Base-by-base conservation (phyloP, 2,329 filamentous ascomycete genomes). In the Pseudogymnoascus sp. region DNA sequence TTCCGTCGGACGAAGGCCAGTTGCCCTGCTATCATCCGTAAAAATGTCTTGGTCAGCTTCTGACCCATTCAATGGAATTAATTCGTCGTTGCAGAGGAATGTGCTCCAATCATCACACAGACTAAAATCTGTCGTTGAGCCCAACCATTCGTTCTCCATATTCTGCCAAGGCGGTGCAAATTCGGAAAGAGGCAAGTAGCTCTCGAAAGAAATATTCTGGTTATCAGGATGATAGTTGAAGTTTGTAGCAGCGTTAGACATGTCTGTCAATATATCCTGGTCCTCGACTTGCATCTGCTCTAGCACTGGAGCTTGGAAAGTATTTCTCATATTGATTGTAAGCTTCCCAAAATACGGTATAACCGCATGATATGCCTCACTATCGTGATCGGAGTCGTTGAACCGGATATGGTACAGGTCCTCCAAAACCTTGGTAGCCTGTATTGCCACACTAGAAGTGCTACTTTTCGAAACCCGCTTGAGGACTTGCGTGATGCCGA, bases 281-380 rank as follows among this genome's bases (percentile, higher is more conserved):
- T 52, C 45, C 25, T 30, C 45, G 45, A 52, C 25, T 30, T 52
- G 45, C 45, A 52, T 12, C 30, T 52, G 45, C 8, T 30, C 25
- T 16, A 30, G 14, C 8, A 6, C n/a, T 16, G 23, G 45, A 52
- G n/a, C 25, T 30, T 52, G 45, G 23, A 52, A 30, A 30, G 45
- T 8, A 19, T 9, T 16, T 19, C 25, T 52, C 45, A 16, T 16
- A 16, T 52, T 30, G 45, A 52, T 52, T 11, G 25, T 52, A 52
- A 52, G 45, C 25, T 64, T 79, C 22, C 81, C 76, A 70, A 79
- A 79, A 63, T 77, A 79, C 2, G 78, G 77, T 22, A 80, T 74
- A 4, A 74, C 73, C 16, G 77, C 73, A 66, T 77, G 76, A 65
- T 74, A 77, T 4, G 66, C 70, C 6, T 66, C 62, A 22, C 66